Evolutionary conservation across 78 protist genomes (phyloP), one percentile per base, ranked within the genome.

Genomic region (Dictyostelium discoideum): DNA sequence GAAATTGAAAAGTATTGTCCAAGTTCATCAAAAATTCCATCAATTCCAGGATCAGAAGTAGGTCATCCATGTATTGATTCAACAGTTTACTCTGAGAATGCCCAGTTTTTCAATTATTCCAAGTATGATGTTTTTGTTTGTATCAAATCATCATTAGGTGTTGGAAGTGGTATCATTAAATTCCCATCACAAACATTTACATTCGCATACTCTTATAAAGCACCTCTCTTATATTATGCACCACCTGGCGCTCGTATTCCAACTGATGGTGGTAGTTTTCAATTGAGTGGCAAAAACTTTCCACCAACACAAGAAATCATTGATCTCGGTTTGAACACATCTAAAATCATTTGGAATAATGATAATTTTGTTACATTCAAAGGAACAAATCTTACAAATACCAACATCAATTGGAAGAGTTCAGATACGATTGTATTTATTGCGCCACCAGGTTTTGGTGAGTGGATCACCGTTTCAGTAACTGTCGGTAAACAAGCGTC

Each of bases 231-330:
- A 50, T 50, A 11, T 11, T 50, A 50, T 13, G 11, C 60, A 50
- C 60, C 60, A 11, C 60, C 60, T 50, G 16, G 20, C 0, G 11
- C 2, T 22, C 2, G 5, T 69, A 8, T 69, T 22, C 29, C 29
- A 24, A 69, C 77, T n/a, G 77, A 69, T 69, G 77, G 77, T 8
- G 77, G 77, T 24, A 20, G 18, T 69, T 20, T 69, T 6, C 29
- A 2, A 22, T 20, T 69, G 5, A 1, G 3, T 69, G 77, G 77
- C 26, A 24, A 20, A 10, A 69, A 69, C 26, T 69, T 69, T n/a
- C 77, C 77, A 24, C 77, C 77, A 69, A 69, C 77, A 20, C 29
- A 69, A 69, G 77, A 69, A 69, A 69, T 69, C 10, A 69, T 69
- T 24, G 40, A 69, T 69, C 20, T 20, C 20, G 77, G 77, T 69